Evolutionary conservation across 2,329 filamentous ascomycete genomes (phyloP).

Genomic region (Phaeoacremonium minimum): DNA sequence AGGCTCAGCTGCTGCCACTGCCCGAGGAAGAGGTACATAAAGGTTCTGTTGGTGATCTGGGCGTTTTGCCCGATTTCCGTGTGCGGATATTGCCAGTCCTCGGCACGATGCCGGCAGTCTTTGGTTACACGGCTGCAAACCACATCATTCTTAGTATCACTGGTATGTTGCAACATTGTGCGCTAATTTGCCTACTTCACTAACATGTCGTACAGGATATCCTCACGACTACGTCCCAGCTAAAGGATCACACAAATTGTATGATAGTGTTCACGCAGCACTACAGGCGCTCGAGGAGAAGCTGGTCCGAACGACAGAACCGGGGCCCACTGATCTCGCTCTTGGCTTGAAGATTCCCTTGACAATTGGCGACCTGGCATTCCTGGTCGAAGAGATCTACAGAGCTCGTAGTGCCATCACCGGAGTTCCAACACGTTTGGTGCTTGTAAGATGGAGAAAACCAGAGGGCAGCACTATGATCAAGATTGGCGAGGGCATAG

Average conservation of each 20-base stretch:
- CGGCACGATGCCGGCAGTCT: conserved; percentile 95
- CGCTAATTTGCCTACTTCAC: background rate
- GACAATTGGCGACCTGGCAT: conserved; percentile 76
- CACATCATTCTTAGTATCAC: conserved; percentile 80
- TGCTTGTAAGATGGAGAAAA: conserved; percentile 75
- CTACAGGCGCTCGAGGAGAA: conserved; percentile 79
- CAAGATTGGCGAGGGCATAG: conserved; percentile 57
- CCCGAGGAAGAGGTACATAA: conserved; percentile 84
- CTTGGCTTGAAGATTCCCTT: conserved; percentile 77
- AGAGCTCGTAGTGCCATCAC: conserved; percentile 78
- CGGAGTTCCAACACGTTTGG: conserved; percentile 73
- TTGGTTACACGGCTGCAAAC: conserved; percentile 88
- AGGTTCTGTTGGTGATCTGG: conserved; percentile 79
- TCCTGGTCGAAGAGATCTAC: conserved; percentile 86
- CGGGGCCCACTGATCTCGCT: conserved; percentile 40
- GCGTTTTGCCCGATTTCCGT: conserved; percentile 86
- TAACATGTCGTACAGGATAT: conserved; percentile 50
- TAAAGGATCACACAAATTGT: conserved; percentile 87
- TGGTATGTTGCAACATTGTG: conserved; percentile 23
- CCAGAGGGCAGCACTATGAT: conserved; percentile 56
- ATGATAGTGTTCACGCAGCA: conserved; percentile 73
- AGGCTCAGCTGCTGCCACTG: conserved; percentile 83
- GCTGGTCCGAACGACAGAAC: conserved; percentile 49
- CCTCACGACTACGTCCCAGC: conserved; percentile 77
- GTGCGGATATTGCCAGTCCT: conserved; percentile 92